phyloP scores from a whole-genome alignment of 306 rosid genomes.

The Betula pendula region DNA sequence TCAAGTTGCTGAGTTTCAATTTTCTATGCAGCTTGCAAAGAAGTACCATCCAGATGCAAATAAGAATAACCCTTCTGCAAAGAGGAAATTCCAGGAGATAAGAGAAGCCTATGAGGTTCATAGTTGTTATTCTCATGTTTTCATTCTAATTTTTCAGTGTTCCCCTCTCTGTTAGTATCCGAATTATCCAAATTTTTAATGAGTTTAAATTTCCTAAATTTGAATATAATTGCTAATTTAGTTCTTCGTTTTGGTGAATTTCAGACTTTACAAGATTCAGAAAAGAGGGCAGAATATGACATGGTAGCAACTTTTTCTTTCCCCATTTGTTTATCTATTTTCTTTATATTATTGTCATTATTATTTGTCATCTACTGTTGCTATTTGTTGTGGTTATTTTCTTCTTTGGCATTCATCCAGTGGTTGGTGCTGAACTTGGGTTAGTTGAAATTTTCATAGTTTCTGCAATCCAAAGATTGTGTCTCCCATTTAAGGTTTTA shows the following conservation, averaged over 20 bases:
- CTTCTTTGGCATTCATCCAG: not conserved
- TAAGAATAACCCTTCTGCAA: constrained; percentile 77
- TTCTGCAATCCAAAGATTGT: constrained; percentile 25
- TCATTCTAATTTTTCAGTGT: not conserved
- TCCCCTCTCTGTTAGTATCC: not conserved
- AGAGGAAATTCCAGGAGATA: constrained; percentile 88
- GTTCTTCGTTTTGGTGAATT: constrained; percentile 27
- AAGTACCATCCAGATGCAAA: constrained; percentile 94
- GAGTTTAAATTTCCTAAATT: constrained; percentile 12
- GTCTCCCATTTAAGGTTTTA: constrained; percentile 15
- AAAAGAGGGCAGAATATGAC: constrained; percentile 69
- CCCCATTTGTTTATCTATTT: not conserved
- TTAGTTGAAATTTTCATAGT: constrained; percentile 15
- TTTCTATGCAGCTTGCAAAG: constrained; percentile 75
- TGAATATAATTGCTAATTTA: constrained; percentile 18
- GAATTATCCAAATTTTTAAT: constrained; percentile 9
- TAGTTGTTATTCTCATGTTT: not conserved
- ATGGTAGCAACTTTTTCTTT: constrained; percentile 37
- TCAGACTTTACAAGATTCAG: constrained; percentile 83
- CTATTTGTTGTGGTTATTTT: not conserved
- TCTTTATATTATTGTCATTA: not conserved
- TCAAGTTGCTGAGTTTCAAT: constrained; percentile 9
- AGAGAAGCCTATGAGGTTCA: constrained; percentile 94
- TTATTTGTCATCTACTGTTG: constrained; percentile 4
- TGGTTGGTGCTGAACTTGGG: constrained; percentile 7